Evolutionary conservation across 2,329 filamentous ascomycete species (phyloP).

Genomic region (Blastomyces gilchristii): DNA sequence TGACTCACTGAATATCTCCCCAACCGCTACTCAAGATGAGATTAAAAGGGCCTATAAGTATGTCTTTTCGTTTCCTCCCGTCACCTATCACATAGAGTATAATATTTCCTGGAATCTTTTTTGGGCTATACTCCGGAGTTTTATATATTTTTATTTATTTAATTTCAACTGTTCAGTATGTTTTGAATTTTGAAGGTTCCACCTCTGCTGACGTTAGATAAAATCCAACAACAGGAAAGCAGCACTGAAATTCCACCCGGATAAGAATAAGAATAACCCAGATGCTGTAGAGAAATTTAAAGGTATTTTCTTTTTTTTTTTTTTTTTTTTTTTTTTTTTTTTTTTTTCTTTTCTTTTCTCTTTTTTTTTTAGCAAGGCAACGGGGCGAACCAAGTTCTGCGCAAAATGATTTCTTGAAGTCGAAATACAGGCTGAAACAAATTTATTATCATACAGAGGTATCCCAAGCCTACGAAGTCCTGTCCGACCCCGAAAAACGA

Average conservation of each 20-base stretch:
- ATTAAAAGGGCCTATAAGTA: slow-evolving; percentile 95
- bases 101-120: background rate
- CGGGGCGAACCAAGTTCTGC: background rate
- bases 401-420: background rate
- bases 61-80: slow-evolving; percentile 22
- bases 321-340: slow-evolving; percentile 12
- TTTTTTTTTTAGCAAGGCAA: background rate
- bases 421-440: slow-evolving; percentile 11
- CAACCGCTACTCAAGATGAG: slow-evolving; percentile 76
- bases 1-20: slow-evolving; percentile 68
- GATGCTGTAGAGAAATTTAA: slow-evolving; percentile 89
- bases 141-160: background rate
- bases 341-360: slow-evolving; percentile 6
- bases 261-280: slow-evolving; percentile 94
- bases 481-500: slow-evolving; percentile 93
- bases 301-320: slow-evolving; percentile 32
- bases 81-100: no score
- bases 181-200: background rate
- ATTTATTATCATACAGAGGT: slow-evolving; percentile 50
- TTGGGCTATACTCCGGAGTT: background rate
- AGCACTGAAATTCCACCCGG: slow-evolving; percentile 85
- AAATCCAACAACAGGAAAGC: slow-evolving; percentile 53
- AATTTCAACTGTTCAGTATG: background rate
- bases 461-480: slow-evolving; percentile 94
- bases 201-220: slow-evolving; percentile 10